Conservation (phyloP, 2,329 filamentous ascomycete genomes). For the Endothia cerciana region DNA sequence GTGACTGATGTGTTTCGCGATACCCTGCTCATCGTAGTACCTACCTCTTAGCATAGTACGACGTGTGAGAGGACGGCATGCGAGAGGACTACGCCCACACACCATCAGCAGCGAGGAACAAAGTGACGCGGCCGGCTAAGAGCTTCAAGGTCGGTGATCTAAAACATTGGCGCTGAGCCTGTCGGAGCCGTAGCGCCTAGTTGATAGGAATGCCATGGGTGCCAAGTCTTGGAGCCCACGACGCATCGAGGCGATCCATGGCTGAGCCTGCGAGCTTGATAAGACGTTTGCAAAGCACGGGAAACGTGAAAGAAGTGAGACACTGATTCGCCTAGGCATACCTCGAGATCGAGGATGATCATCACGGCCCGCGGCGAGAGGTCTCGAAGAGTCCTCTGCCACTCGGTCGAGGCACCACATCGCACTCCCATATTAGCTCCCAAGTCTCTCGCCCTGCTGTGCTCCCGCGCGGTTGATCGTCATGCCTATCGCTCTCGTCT, state of each 20-base stretch:
- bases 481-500: no score
- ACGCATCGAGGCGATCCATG: no score
- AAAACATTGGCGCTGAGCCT: constrained; percentile 4
- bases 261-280: no score
- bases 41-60: not conserved
- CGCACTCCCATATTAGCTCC: not conserved
- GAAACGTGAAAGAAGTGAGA: not conserved
- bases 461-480: not conserved
- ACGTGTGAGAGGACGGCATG: not conserved
- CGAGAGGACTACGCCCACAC: not conserved
- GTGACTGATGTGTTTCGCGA: not conserved
- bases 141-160: not conserved
- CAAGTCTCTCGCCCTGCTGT: not conserved
- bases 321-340: not conserved
- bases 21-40: not conserved
- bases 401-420: not conserved
- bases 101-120: not conserved
- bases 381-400: not conserved
- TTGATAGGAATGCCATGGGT: no score
- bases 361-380: not conserved
- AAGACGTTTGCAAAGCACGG: no score
- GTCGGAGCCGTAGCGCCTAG: no score
- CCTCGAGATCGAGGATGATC: not conserved
- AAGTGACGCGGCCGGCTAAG: constrained; percentile 7
- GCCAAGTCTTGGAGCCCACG: no score